Evolutionary conservation across 495 filamentous ascomycete species (phyloP).

Genomic region (Penicillium maclennaniae): DNA sequence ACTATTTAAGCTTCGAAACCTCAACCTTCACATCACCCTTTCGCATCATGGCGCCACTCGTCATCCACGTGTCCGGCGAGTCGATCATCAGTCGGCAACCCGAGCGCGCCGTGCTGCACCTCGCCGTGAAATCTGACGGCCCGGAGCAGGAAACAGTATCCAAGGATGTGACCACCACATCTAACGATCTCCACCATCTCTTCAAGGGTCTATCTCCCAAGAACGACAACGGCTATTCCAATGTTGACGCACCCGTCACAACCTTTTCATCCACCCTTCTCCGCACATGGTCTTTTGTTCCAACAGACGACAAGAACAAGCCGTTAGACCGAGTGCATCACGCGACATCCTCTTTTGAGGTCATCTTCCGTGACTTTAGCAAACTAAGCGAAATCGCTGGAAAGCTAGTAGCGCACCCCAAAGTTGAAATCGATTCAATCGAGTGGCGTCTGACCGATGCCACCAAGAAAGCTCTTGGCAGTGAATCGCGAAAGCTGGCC

Average conservation of each 20-base stretch:
- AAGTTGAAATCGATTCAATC: constrained; percentile 20
- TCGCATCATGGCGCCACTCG: constrained; percentile 17
- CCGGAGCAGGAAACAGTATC: constrained; percentile 11
- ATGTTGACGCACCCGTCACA: constrained; percentile 13
- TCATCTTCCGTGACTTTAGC: constrained; percentile 16
- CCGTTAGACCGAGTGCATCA: constrained; percentile 2
- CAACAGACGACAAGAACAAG: constrained; percentile 4
- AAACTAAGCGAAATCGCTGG: constrained; percentile 14
- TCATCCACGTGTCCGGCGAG: constrained; percentile 16
- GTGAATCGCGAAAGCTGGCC: constrained; percentile 16
- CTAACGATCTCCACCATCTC: constrained; percentile 11
- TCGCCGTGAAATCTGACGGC: constrained; percentile 15
- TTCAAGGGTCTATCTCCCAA: constrained; percentile 8
- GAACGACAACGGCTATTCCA: not conserved
- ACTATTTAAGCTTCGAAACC: not conserved
- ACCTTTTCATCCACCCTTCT: constrained; percentile 14
- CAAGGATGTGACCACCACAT: constrained; percentile 11
- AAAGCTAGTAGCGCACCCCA: constrained; percentile 5
- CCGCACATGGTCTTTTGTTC: constrained; percentile 7
- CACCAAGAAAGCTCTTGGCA: constrained; percentile 10
- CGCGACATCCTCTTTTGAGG: constrained; percentile 7
- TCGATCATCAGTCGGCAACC: constrained; percentile 14
- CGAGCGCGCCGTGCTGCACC: constrained; percentile 14
- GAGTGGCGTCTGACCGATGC: constrained; percentile 22
- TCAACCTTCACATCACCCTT: not conserved